These are phyloP conservation scores for Stagonosporopsis vannaccii DNA, from an alignment of 2,329 filamentous ascomycete species.

Conservation along the genomic window DNA sequence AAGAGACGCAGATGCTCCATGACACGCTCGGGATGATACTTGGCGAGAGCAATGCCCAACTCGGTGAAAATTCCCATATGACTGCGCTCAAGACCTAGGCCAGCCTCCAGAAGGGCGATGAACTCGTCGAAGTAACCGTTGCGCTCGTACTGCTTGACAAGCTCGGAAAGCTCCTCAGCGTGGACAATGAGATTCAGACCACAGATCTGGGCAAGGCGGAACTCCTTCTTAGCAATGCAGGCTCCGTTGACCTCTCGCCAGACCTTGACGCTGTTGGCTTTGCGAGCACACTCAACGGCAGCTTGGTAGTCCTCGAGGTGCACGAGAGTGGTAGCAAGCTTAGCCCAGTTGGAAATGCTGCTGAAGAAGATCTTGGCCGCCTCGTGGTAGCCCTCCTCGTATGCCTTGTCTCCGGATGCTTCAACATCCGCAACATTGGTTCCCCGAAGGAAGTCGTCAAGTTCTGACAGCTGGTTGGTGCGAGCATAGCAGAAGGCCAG, in stretches of 20 bases:
- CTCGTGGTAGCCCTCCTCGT: conserved; percentile 91
- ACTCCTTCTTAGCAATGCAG: conserved; percentile 97
- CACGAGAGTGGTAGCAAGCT: conserved; percentile 96
- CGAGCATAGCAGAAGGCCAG: conserved; percentile 94
- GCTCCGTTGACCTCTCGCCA: conserved; percentile 99
- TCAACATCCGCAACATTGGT: conserved; percentile 97
- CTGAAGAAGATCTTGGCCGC: conserved; percentile 99
- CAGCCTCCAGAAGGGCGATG: conserved; percentile 91
- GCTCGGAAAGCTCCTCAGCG: conserved; percentile 89
- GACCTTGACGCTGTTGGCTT: conserved; percentile 98
- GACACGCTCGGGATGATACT: conserved; percentile 92
- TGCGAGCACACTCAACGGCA: conserved; percentile 95
- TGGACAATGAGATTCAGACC: conserved; percentile 98
- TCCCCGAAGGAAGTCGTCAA: conserved; percentile 93
- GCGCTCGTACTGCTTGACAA: conserved; percentile 95
- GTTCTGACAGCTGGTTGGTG: conserved; percentile 86
- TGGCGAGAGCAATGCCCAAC: conserved; percentile 88
- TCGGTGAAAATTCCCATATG: conserved; percentile 99
- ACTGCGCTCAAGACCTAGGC: conserved; percentile 84
- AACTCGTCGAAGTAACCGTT: conserved; percentile 99
- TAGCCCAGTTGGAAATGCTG: conserved; percentile 99
- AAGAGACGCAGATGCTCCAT: conserved; percentile 99
- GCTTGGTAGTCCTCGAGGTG: conserved; percentile 96
- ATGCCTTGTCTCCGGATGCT: conserved; percentile 97
- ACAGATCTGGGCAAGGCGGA: conserved; percentile 97